Evolutionary conservation across 2,329 filamentous ascomycete genomes (phyloP).

Genomic region (Grosmannia clavigera): DNA sequence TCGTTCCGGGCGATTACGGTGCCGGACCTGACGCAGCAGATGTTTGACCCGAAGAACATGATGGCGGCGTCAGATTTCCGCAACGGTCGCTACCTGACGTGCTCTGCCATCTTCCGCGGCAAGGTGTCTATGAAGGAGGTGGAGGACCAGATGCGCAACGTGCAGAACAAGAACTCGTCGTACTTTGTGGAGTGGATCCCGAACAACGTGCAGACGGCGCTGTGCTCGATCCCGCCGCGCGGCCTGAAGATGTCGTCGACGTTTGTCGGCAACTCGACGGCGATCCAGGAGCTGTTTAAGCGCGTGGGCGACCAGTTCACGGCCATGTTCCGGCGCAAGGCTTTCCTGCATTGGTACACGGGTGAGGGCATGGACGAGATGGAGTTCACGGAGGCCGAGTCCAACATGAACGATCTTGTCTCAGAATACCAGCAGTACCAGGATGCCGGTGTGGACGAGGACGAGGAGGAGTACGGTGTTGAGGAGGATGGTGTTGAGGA

Average conservation of each 20-base stretch:
- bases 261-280: slow-evolving; percentile 98
- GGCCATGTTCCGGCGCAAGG: slow-evolving; percentile 99
- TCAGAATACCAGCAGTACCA: slow-evolving; percentile 99
- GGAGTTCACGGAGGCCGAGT: slow-evolving; percentile 99
- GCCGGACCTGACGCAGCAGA: slow-evolving; percentile 97
- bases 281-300: slow-evolving; percentile 99
- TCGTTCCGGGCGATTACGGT: slow-evolving; percentile 97
- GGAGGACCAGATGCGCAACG: slow-evolving; percentile 99
- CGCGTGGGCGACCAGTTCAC: slow-evolving; percentile 99
- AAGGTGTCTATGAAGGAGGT: slow-evolving; percentile 99
- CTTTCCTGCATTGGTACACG: slow-evolving; percentile 99
- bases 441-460: slow-evolving; percentile 94
- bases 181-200: slow-evolving; percentile 99
- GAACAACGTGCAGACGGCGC: slow-evolving; percentile 99
- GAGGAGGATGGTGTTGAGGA: slow-evolving; percentile 66
- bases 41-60: slow-evolving; percentile 99
- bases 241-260: slow-evolving; percentile 99
- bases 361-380: slow-evolving; percentile 99
- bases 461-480: slow-evolving; percentile 91
- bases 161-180: slow-evolving; percentile 98
- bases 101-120: slow-evolving; percentile 98
- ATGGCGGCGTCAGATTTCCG: slow-evolving; percentile 99
- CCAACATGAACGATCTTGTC: slow-evolving; percentile 99
- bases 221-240: slow-evolving; percentile 96
- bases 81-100: slow-evolving; percentile 98